A percentile compares a stretch with the other conserved stretches of the same genome.
These are phyloP conservation scores for Mycena chlorophos DNA, from an alignment of 768 basidiomycete genomes.

Conservation along the genomic window DNA sequence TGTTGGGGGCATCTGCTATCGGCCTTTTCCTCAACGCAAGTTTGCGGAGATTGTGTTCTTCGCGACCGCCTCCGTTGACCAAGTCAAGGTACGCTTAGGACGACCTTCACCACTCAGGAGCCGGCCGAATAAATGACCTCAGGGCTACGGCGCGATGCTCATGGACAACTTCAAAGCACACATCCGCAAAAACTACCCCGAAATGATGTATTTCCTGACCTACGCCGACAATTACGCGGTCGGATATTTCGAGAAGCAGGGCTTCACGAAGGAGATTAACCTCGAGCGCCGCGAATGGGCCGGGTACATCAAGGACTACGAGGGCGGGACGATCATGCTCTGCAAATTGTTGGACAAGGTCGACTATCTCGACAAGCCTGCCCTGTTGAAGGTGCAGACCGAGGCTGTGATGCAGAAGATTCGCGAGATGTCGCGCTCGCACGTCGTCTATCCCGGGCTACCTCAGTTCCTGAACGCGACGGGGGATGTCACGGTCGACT, in stretches of 20 bases:
- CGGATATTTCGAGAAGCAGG: conserved; percentile 99
- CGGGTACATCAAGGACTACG: conserved; percentile 99
- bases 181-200: conserved; percentile 77
- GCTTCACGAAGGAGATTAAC: conserved; percentile 96
- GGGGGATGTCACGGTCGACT: conserved; percentile 57
- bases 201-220: conserved; percentile 92
- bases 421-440: conserved; percentile 80
- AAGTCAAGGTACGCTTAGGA: conserved; percentile 89
- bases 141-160: conserved; percentile 97
- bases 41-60: conserved; percentile 99
- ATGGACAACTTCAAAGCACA: conserved; percentile 99
- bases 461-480: conserved; percentile 64
- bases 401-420: conserved; percentile 91
- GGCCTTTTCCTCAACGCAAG: conserved; percentile 90
- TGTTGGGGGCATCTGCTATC: conserved; percentile 95
- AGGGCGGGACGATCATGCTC: conserved; percentile 99
- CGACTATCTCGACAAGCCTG: conserved; percentile 81
- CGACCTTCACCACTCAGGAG: background rate
- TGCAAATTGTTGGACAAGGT: conserved; percentile 94
- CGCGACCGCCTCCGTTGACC: conserved; percentile 93
- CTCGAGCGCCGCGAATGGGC: conserved; percentile 93
- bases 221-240: conserved; percentile 99
- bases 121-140: background rate
- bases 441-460: conserved; percentile 80
- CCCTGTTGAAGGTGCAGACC: conserved; percentile 76